Conservation (phyloP, 2,329 filamentous ascomycete species). For the Cryphonectria nitschkei region DNA sequence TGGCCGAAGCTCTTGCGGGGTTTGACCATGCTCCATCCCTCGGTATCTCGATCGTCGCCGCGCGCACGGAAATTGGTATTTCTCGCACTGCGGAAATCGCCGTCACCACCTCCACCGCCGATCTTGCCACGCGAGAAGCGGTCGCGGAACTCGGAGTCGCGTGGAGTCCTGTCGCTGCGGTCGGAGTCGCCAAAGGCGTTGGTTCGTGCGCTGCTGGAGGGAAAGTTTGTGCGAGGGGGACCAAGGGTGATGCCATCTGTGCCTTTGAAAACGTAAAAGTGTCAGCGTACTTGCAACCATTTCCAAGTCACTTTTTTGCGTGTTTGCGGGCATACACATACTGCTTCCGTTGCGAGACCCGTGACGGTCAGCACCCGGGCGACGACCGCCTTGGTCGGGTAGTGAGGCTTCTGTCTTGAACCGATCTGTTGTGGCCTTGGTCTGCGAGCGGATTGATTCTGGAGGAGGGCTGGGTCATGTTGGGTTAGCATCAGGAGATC, state of each 20-base stretch:
- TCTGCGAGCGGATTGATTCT: conserved; percentile 50
- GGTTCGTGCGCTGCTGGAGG: conserved; percentile 64
- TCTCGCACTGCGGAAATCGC: conserved; percentile 53
- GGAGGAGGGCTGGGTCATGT: conserved; percentile 45
- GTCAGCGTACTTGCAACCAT: conserved; percentile 26
- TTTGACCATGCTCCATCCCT: conserved; percentile 76
- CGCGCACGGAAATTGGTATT: conserved; percentile 56
- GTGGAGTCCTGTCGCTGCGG: conserved; percentile 57
- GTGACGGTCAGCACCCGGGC: conserved; percentile 57
- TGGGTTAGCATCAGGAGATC: conserved; percentile 21
- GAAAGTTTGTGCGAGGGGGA: conserved; percentile 79
- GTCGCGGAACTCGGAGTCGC: conserved; percentile 57
- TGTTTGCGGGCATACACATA: conserved; percentile 41
- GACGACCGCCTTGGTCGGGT: conserved; percentile 55
- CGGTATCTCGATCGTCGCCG: conserved; percentile 63
- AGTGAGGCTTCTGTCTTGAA: conserved; percentile 47
- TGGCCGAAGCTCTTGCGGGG: conserved; percentile 74
- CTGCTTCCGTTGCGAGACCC: conserved; percentile 60
- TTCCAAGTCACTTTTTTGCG: neutral
- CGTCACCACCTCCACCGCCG: conserved; percentile 54
- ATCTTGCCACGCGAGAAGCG: conserved; percentile 63
- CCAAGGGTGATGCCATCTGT: conserved; percentile 84
- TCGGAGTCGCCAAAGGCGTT: conserved; percentile 45
- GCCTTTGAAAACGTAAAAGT: conserved; percentile 46
- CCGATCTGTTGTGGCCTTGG: conserved; percentile 49